These are phyloP conservation scores for Priceomyces melissophilus DNA, from an alignment of 805 yeast species.

Conservation along the genomic window DNA sequence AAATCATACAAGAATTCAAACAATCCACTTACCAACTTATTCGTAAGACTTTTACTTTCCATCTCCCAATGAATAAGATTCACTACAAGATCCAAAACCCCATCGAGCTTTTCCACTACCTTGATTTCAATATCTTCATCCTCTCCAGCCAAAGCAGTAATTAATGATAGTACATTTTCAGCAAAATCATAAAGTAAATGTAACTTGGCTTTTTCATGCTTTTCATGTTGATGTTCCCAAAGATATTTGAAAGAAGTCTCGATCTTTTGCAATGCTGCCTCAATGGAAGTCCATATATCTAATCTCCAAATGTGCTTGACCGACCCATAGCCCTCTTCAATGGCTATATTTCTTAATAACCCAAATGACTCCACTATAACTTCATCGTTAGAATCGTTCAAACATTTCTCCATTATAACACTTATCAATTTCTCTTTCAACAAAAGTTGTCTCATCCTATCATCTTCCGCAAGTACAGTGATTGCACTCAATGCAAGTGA, in stretches of 20 bases:
- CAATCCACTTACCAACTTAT: constrained; percentile 47
- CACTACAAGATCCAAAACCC: constrained; percentile 34
- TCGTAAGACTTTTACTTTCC: constrained; percentile 35
- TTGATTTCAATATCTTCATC: constrained; percentile 47
- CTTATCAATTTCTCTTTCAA: constrained; percentile 71
- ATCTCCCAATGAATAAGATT: constrained; percentile 34
- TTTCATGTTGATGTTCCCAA: constrained; percentile 19
- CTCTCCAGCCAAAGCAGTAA: constrained; percentile 62
- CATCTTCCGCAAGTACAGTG: constrained; percentile 67
- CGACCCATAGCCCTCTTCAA: constrained; percentile 87
- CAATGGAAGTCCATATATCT: constrained; percentile 66
- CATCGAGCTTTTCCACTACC: constrained; percentile 46
- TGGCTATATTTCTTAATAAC: constrained; percentile 69
- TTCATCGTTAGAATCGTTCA: constrained; percentile 68
- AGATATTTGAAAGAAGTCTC: constrained; percentile 45
- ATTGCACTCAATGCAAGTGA: constrained; percentile 75
- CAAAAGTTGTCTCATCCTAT: constrained; percentile 55
- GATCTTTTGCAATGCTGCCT: constrained; percentile 49
- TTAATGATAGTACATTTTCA: constrained; percentile 69
- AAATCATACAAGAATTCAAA: constrained; percentile 60
- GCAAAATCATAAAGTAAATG: constrained; percentile 59
- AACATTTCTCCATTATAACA: constrained; percentile 56
- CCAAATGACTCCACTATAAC: constrained; percentile 81
- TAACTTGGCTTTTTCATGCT: constrained; percentile 39
- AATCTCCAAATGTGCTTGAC: constrained; percentile 74